Conservation (phyloP, 2,329 filamentous ascomycete species). For the Beauveria caledonica region DNA sequence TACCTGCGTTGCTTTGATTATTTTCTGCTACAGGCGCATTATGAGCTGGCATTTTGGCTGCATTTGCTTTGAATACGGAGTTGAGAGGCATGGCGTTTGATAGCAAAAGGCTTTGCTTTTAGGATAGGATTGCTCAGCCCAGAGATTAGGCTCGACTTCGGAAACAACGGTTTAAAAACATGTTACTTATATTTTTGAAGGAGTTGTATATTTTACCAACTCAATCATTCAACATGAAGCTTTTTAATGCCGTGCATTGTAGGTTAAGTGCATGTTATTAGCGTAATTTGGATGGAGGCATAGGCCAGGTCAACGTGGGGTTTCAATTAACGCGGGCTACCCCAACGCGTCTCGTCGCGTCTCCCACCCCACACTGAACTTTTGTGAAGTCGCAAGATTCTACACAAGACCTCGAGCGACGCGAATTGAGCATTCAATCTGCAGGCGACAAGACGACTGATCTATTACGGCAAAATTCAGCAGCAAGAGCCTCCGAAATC, state of each 20-base stretch:
- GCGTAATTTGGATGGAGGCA: not conserved
- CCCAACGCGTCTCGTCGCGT: slow-evolving; percentile 9
- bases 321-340: slow-evolving; percentile 10
- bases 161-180: not conserved
- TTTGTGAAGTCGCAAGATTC: not conserved
- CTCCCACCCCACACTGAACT: slow-evolving; percentile 9
- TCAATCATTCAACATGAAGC: too few relatives aligned
- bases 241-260: too few relatives aligned
- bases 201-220: not conserved
- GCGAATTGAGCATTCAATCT: not conserved
- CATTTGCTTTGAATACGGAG: slow-evolving; percentile 1
- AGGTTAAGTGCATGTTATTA: not conserved
- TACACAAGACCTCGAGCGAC: not conserved
- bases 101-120: not conserved
- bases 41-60: not conserved
- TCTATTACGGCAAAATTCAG: not conserved
- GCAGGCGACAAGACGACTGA: not conserved
- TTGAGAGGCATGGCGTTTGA: not conserved
- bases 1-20: not conserved
- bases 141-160: not conserved
- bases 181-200: not conserved
- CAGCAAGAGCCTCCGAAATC: not conserved
- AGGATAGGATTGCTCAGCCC: not conserved
- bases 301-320: not conserved
- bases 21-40: not conserved